A percentile compares a stretch with the other conserved stretches of the same genome.
phyloP scores from a whole-genome alignment of 2,329 filamentous ascomycete species.

The Ambrosiella beaveri region DNA sequence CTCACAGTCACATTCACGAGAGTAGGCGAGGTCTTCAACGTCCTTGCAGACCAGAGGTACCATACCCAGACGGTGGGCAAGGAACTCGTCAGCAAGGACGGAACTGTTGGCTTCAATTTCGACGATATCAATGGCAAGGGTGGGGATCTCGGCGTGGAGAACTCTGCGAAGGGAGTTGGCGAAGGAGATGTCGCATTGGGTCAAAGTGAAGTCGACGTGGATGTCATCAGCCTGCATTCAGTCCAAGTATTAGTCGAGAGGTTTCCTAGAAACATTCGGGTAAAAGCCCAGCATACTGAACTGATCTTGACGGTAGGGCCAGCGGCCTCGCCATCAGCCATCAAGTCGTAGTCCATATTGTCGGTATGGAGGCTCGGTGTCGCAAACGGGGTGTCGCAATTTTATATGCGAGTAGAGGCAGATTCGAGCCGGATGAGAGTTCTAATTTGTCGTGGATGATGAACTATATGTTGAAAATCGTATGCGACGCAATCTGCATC shows the following conservation, averaged over 20 bases:
- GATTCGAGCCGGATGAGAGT: too few species aligned
- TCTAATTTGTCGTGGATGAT: too few species aligned
- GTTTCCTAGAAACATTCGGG: not conserved
- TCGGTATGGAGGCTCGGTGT: not conserved
- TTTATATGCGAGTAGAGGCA: not conserved
- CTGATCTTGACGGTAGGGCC: conserved; percentile 43
- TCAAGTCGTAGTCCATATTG: conserved; percentile 43
- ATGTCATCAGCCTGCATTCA: conserved; percentile 53
- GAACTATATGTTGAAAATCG: not conserved
- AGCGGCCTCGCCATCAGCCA: conserved; percentile 39
- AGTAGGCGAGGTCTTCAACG: conserved; percentile 68
- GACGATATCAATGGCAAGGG: conserved; percentile 84
- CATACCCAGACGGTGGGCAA: conserved; percentile 79
- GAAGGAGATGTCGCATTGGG: conserved; percentile 74
- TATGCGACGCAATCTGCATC: not conserved
- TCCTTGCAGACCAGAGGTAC: conserved; percentile 75
- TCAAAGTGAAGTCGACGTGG: conserved; percentile 82
- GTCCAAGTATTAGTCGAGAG: not conserved
- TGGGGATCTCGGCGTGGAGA: conserved; percentile 87
- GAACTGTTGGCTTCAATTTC: conserved; percentile 87
- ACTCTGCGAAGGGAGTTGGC: conserved; percentile 83
- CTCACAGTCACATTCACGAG: conserved; percentile 91
- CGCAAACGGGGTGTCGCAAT: not conserved
- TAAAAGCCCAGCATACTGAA: conserved; percentile 26
- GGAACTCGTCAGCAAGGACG: conserved; percentile 91